phyloP scores from a whole-genome alignment of 2,329 filamentous ascomycete genomes.

The Xylariales sp. region DNA sequence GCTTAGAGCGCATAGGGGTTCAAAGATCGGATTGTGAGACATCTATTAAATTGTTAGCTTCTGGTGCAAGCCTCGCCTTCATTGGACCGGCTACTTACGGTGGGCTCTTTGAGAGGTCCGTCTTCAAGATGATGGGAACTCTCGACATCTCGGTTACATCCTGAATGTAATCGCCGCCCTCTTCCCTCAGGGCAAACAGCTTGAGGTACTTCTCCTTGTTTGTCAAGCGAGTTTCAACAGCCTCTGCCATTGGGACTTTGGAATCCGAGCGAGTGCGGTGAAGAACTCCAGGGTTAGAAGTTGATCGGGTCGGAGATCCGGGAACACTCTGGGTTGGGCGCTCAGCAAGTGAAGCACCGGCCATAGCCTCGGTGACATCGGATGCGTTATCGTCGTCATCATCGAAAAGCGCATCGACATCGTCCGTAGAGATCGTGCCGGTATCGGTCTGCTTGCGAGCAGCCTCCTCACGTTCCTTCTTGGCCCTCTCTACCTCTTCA shows the following conservation, averaged over 20 bases:
- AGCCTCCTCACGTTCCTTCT: slow-evolving; percentile 84
- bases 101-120: slow-evolving; percentile 96
- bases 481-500: slow-evolving; percentile 75
- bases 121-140: slow-evolving; percentile 97
- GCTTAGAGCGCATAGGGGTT: slow-evolving; percentile 55
- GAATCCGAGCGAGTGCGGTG: slow-evolving; percentile 92
- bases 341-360: slow-evolving; percentile 83
- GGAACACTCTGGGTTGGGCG: slow-evolving; percentile 94
- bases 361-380: slow-evolving; percentile 85
- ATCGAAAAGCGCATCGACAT: slow-evolving; percentile 92
- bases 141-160: slow-evolving; percentile 97
- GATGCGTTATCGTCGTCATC: slow-evolving; percentile 86
- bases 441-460: slow-evolving; percentile 93
- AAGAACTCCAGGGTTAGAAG: slow-evolving; percentile 62
- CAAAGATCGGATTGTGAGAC: slow-evolving; percentile 62
- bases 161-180: slow-evolving; percentile 94
- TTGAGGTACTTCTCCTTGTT: slow-evolving; percentile 97
- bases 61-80: not conserved
- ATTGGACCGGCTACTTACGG: slow-evolving; percentile 69
- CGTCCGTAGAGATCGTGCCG: slow-evolving; percentile 87
- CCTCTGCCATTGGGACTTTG: slow-evolving; percentile 74
- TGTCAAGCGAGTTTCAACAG: slow-evolving; percentile 72
- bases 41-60: slow-evolving; percentile 44
- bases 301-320: slow-evolving; percentile 78
- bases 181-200: slow-evolving; percentile 84